A percentile compares a stretch with the other conserved stretches of the same genome.
Evolutionary conservation across 2,329 filamentous ascomycete genomes (phyloP).

Genomic region (Sphaerostilbella broomeana): DNA sequence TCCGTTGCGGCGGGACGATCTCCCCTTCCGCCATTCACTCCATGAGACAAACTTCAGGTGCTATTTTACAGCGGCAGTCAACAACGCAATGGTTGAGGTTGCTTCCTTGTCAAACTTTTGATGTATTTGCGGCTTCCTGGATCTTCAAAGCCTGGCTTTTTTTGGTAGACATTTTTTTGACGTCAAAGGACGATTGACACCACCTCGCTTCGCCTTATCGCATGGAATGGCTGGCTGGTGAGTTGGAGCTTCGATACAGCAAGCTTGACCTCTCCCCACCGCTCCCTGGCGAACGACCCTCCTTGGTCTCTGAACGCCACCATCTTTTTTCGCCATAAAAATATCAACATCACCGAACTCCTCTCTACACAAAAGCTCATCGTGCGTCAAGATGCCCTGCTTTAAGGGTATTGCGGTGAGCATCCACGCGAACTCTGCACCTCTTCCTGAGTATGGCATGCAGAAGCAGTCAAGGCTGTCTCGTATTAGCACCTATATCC

Average conservation of each 20-base stretch:
- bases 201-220: constrained; percentile 4
- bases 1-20: constrained; percentile 13
- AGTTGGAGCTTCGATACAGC: constrained; percentile 14
- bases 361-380: constrained; percentile 7
- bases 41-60: constrained; percentile 8
- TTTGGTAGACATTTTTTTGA: too few relatives aligned
- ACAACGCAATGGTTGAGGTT: constrained; percentile 2
- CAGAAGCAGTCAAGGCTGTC: constrained; percentile 88
- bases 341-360: neutral
- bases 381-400: constrained; percentile 65
- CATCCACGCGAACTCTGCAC: constrained; percentile 76
- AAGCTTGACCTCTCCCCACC: constrained; percentile 14
- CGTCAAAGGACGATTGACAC: constrained; percentile 1
- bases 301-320: constrained; percentile 10
- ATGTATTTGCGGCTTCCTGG: too few relatives aligned
- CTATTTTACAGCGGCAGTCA: constrained; percentile 6
- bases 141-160: too few relatives aligned
- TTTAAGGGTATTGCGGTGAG: constrained; percentile 98
- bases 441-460: constrained; percentile 86
- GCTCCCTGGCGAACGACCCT: constrained; percentile 4
- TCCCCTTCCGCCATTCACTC: constrained; percentile 8
- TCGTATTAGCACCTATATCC: constrained; percentile 95
- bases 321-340: constrained; percentile 7
- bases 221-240: constrained; percentile 19
- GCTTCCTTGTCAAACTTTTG: too few relatives aligned